Base-by-base conservation (phyloP, 495 filamentous ascomycete species). In the Gamarada debralockiae region DNA sequence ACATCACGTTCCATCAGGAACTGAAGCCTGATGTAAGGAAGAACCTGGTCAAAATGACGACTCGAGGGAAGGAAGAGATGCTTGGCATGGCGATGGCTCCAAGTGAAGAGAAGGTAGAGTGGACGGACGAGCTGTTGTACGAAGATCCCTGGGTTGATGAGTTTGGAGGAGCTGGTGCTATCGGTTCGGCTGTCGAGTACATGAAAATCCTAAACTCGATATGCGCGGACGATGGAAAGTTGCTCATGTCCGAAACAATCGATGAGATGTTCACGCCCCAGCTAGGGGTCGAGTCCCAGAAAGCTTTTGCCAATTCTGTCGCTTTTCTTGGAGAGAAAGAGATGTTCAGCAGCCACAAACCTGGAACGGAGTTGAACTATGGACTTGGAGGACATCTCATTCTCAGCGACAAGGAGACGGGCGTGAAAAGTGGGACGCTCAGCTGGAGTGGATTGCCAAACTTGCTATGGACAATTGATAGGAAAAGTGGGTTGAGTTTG, bases 1-100 rank as follows among this genome's bases (percentile, higher is more conserved):
- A 75, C 50, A 74, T 80, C 22, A 73, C 72, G 33, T 78, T 86
- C 67, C 68, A 79, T 21, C 81, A 78, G 1, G 53, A 63, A 0
- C 41, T 36, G 0, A 57, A 69, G 0, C 63, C 65, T 8, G 73
- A 73, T 2, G 23, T 78, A n/a, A 52, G 57, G n/a, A 50, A 50
- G 5, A 62, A 67, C 4, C 46, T 71, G n/a, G 56, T 68, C 12
- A 64, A 70, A 41, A 55, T 76, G 27, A 70, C 62, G 46, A 46
- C 65, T 1, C 50, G 68, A 31, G 47, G 59, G 22, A 38, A 55
- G 38, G 15, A 59, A 33, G 46, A 63, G 48, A 47, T 53, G 46
- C 33, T 58, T 18, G 51, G 59, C 14, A 50, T 45, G 6, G 58
- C 20, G 56, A 61, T 17, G 42, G 59, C 36, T 49, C 62, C 37